Percentiles rank a stretch among this genome's conserved stretches.
These are phyloP conservation scores for Colletotrichum godetiae DNA, from an alignment of 2,329 filamentous ascomycete species.

Conservation along the genomic window DNA sequence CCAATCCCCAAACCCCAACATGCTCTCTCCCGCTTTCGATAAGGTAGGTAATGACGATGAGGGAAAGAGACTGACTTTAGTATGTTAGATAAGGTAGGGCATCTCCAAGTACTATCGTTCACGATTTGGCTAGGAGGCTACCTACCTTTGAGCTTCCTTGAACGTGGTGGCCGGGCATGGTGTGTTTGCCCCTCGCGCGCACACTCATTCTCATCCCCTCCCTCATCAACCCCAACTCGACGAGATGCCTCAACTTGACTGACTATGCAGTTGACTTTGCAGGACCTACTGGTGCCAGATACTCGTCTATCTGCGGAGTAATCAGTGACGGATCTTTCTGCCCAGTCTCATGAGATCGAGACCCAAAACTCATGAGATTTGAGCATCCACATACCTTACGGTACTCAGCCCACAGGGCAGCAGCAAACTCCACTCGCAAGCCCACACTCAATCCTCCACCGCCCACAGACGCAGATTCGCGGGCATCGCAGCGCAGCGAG, in stretches of 20 bases:
- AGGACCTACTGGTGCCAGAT: not conserved
- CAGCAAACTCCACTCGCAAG: not conserved
- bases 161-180: not conserved
- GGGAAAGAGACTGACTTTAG: not conserved
- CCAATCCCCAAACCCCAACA: not conserved
- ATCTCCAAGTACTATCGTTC: not conserved
- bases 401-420: not conserved
- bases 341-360: not conserved
- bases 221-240: not conserved
- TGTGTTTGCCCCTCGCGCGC: not conserved
- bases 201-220: not conserved
- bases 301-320: no score
- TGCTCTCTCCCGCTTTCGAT: not conserved
- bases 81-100: not conserved
- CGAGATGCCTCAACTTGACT: not conserved
- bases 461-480: slow-evolving; percentile 3
- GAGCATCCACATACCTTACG: not conserved
- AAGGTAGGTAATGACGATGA: not conserved
- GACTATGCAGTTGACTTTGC: no score
- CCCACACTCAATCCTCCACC: not conserved
- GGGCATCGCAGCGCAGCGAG: not conserved
- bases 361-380: not conserved
- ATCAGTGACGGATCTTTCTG: not conserved
- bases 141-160: not conserved
- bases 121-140: not conserved